Conservation (phyloP, 805 yeast species). For the Wickerhamomyces bovis region DNA sequence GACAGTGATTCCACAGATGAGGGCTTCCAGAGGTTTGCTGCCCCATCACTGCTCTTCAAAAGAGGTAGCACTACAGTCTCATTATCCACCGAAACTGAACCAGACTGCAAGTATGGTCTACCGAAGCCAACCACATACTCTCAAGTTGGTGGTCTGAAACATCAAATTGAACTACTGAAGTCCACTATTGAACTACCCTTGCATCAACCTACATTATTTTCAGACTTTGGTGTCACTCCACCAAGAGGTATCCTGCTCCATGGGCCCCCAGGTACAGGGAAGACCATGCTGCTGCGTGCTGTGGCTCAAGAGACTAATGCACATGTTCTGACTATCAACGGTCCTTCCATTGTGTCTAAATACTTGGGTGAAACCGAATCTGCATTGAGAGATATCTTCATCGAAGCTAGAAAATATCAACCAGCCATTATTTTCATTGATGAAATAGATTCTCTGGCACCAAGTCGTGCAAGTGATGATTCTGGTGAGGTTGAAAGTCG, state of each 20-base stretch:
- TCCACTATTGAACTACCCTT: slow-evolving; percentile 77
- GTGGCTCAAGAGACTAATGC: slow-evolving; percentile 75
- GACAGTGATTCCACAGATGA: slow-evolving; percentile 8
- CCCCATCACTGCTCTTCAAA: slow-evolving; percentile 44
- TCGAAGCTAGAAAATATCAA: slow-evolving; percentile 79
- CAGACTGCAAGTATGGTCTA: slow-evolving; percentile 35
- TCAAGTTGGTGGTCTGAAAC: slow-evolving; percentile 71
- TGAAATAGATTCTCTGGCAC: slow-evolving; percentile 90
- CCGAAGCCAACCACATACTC: slow-evolving; percentile 41
- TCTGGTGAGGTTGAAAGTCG: slow-evolving; percentile 87
- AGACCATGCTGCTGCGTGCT: slow-evolving; percentile 79
- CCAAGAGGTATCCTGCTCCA: slow-evolving; percentile 90
- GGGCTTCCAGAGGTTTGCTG: slow-evolving; percentile 25
- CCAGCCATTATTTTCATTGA: slow-evolving; percentile 88
- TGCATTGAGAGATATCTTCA: slow-evolving; percentile 72
- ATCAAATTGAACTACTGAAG: slow-evolving; percentile 55
- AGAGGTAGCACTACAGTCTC: slow-evolving; percentile 27
- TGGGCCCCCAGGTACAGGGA: slow-evolving; percentile 98
- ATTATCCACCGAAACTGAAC: slow-evolving; percentile 21
- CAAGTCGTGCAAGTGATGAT: slow-evolving; percentile 77
- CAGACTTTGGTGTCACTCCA: slow-evolving; percentile 83
- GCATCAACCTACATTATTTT: slow-evolving; percentile 66
- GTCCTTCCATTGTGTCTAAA: slow-evolving; percentile 88
- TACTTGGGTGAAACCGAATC: slow-evolving; percentile 93
- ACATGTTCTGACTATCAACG: slow-evolving; percentile 80